Conservation (phyloP, 768 basidiomycete species). For the Tephrocybe sp. region DNA sequence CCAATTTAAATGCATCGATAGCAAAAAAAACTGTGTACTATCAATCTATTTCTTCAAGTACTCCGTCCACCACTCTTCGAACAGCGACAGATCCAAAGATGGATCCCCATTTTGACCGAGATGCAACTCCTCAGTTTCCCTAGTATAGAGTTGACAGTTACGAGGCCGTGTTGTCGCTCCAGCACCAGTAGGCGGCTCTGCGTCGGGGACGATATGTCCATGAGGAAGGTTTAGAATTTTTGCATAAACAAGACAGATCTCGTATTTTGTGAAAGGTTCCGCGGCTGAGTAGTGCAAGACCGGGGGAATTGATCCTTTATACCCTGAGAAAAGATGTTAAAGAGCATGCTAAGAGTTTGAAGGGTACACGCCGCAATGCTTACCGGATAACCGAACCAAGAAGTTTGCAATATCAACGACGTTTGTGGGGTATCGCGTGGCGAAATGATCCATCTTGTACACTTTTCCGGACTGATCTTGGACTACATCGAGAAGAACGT, state of each 20-base stretch:
- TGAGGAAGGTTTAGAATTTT: constrained; percentile 69
- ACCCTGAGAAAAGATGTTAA: constrained; percentile 18
- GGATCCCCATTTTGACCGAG: constrained; percentile 30
- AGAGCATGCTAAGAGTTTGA: neutral
- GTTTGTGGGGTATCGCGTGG: constrained; percentile 90
- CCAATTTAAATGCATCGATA: neutral
- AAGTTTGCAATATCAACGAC: constrained; percentile 85
- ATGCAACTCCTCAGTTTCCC: constrained; percentile 68
- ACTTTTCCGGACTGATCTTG: constrained; percentile 81
- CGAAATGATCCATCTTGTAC: constrained; percentile 96
- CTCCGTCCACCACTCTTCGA: constrained; percentile 83
- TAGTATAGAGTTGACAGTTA: constrained; percentile 77
- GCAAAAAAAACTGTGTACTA: neutral
- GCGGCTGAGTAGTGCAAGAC: constrained; percentile 85
- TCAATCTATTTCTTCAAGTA: constrained; percentile 31
- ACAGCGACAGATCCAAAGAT: constrained; percentile 60
- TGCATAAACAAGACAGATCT: constrained; percentile 81
- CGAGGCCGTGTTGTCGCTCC: constrained; percentile 75
- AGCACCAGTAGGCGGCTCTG: constrained; percentile 56
- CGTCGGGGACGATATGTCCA: constrained; percentile 71
- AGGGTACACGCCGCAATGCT: neutral
- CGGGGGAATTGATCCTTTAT: constrained; percentile 50
- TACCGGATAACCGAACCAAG: constrained; percentile 73
- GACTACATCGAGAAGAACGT: constrained; percentile 84
- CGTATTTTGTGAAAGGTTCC: constrained; percentile 89